These are phyloP conservation scores for Sanghuangporus weigelae DNA, from an alignment of 1,284 basidiomycete species.

Conservation along the genomic window DNA sequence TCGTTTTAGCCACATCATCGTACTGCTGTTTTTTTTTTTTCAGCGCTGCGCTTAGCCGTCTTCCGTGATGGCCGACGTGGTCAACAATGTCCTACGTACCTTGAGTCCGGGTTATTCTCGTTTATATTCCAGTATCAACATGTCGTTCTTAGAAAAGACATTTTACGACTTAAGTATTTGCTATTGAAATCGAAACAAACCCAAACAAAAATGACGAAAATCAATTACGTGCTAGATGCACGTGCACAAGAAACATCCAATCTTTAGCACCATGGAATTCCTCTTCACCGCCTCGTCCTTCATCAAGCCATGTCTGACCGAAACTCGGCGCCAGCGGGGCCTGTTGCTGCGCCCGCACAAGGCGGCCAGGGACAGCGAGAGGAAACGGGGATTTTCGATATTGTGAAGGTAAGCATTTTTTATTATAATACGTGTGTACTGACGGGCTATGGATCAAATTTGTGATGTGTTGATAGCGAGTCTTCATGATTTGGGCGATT, in stretches of 20 bases:
- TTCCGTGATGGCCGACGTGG: not conserved
- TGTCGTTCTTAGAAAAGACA: too few relatives aligned
- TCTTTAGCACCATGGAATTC: not conserved
- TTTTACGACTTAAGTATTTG: too few relatives aligned
- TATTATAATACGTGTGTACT: not conserved
- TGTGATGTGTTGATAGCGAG: not conserved
- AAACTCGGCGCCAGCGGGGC: not conserved
- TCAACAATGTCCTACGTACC: too few relatives aligned
- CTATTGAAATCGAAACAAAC: too few relatives aligned
- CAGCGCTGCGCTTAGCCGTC: not conserved
- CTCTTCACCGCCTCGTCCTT: not conserved
- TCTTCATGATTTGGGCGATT: slow-evolving; percentile 13
- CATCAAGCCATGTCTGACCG: not conserved
- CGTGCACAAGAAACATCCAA: not conserved
- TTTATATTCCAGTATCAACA: too few relatives aligned
- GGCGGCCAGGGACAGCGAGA: slow-evolving; percentile 5
- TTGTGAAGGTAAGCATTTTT: slow-evolving; percentile 9
- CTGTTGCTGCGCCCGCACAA: not conserved
- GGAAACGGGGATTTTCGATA: slow-evolving; percentile 4
- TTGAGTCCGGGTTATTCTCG: too few relatives aligned
- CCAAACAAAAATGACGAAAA: too few relatives aligned
- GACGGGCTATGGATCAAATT: not conserved
- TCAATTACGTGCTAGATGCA: not conserved
- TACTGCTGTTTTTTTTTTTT: not conserved
- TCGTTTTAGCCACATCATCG: not conserved